A percentile compares a stretch with the other conserved stretches of the same genome.
Evolutionary conservation across 2,329 filamentous ascomycete genomes (phyloP).

Genomic region (Nemania sp.): DNA sequence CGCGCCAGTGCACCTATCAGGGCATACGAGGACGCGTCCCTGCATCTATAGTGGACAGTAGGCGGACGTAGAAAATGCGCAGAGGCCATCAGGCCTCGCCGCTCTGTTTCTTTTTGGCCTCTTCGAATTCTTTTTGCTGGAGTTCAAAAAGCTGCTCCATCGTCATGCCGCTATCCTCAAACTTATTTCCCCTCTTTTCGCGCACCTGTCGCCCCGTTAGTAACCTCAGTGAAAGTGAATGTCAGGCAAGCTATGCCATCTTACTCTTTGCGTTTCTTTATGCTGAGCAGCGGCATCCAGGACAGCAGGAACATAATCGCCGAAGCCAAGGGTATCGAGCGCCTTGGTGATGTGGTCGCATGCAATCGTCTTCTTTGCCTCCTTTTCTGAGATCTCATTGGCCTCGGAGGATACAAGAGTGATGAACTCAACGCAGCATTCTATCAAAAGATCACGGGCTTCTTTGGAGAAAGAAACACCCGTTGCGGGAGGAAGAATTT

Average conservation of each 20-base stretch:
- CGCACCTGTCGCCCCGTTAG: constrained; percentile 63
- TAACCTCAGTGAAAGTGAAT: background rate
- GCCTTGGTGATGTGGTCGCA: constrained; percentile 97
- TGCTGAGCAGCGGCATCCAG: constrained; percentile 58
- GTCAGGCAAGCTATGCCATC: background rate
- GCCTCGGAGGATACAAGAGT: constrained; percentile 98
- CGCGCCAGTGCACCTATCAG: background rate
- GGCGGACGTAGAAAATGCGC: background rate
- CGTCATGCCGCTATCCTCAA: constrained; percentile 89
- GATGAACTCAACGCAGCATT: constrained; percentile 99
- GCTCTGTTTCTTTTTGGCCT: constrained; percentile 38
- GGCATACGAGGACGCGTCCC: background rate
- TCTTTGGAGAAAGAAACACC: constrained; percentile 93
- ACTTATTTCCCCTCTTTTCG: constrained; percentile 96
- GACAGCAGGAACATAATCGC: constrained; percentile 87
- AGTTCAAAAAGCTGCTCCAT: constrained; percentile 87
- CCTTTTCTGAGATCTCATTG: constrained; percentile 98
- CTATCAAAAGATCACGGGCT: constrained; percentile 90
- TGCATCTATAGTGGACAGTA: constrained; percentile 8
- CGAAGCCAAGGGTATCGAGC: constrained; percentile 87
- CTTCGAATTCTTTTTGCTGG: constrained; percentile 87
- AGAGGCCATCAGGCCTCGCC: constrained; percentile 17
- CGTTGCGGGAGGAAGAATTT: constrained; percentile 77
- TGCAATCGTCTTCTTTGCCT: constrained; percentile 98
- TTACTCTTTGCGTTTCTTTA: constrained; percentile 87